Evolutionary conservation across 108 stramenopile genomes (phyloP).

Genomic region (Hondaea fermentalgiana): DNA sequence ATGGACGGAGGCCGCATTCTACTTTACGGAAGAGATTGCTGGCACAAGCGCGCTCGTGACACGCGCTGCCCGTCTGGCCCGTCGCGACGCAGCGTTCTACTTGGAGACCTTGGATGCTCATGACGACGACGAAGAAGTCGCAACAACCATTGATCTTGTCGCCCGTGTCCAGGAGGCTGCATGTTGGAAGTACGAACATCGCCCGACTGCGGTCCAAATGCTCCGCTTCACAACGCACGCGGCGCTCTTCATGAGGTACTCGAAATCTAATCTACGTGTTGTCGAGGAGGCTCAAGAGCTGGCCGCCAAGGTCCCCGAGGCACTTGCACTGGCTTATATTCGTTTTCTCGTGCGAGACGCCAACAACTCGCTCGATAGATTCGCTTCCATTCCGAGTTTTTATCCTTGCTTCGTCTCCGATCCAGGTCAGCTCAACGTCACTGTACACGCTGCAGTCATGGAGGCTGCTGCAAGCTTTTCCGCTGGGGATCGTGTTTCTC

Average conservation of each 20-base stretch:
- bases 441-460: background rate
- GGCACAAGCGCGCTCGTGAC: background rate
- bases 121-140: background rate
- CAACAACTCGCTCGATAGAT: background rate
- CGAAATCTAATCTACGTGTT: background rate
- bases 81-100: background rate
- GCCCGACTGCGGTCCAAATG: background rate
- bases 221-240: background rate
- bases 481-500: background rate
- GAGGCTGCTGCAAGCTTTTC: background rate
- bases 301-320: background rate
- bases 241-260: background rate
- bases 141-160: background rate
- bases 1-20: background rate
- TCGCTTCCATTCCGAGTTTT: background rate
- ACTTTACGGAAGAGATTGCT: background rate
- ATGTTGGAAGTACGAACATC: background rate
- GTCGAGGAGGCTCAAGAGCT: background rate
- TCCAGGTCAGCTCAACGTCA: background rate
- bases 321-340: background rate
- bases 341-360: background rate
- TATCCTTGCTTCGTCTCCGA: background rate
- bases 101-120: background rate
- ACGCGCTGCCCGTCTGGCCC: background rate
- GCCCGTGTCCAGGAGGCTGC: background rate